Base-by-base conservation (phyloP, 1,284 basidiomycete genomes). In the Leucoagaricus sp. region DNA sequence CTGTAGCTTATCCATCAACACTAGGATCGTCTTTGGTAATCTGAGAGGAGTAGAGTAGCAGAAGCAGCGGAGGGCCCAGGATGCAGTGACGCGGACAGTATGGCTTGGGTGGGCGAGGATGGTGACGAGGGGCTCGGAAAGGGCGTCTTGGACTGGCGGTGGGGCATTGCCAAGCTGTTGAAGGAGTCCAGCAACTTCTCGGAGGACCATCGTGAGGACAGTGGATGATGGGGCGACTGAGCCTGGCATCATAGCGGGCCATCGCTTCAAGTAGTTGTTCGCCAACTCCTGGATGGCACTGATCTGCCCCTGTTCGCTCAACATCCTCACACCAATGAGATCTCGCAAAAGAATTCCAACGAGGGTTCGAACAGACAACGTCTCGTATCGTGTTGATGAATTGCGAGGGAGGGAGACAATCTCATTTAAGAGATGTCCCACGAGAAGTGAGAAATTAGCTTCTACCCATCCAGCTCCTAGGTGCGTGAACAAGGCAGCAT, bases 271-370 rank as follows among this genome's bases (percentile, higher is more conserved):
- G 66, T 94, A 97, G 4, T 81, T 77, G 49, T 80, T 85, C 0
- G 91, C 87, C 47, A 98, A 76, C 62, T 96, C 94, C 63, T 92
- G 88, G 28, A 98, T 91, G 0, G 96, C 96, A 33, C 82, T 78
- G 49, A 98, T 96, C 72, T 98, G 96, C 0, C 90, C 94, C 63
- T 94, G 93, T 67, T 98, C 96, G 56, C 90, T 90, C 49, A 99
- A 75, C 81, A 98, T 88, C 54, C 94, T 78, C 4, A 91, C 85
- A 1, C 92, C 94, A 47, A 99, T 85, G 28, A 98, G 81, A 63
- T 96, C 92, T 42, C 94, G 80, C 31, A 98, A 73, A 9, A 98
- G 68, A 33, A 94, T 81, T 1, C 85, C 85, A 31, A 94, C 87
- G 6, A 92, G 78, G 36, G 86, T 88, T 15, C 93, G 82, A 1